These are phyloP conservation scores for Cornus kousa DNA, from an alignment of 148 eudicot genomes.

Conservation along the genomic window DNA sequence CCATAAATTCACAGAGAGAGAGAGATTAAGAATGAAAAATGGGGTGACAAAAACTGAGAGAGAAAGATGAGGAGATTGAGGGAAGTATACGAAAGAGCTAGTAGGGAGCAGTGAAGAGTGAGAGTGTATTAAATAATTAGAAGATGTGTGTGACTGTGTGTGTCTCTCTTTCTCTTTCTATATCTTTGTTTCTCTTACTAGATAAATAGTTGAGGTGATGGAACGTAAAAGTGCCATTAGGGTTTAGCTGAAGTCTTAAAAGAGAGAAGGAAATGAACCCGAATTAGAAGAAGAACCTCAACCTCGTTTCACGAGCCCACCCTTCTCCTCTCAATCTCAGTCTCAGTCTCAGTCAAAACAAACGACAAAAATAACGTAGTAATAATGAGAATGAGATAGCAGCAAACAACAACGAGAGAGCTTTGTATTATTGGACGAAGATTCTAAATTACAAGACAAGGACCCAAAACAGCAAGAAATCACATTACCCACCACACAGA, in stretches of 20 bases:
- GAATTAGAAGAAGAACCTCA: neutral
- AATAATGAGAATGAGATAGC: too few species aligned
- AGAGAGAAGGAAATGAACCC: neutral
- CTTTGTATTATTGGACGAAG: too few species aligned
- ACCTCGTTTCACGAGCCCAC: slow-evolving; percentile 26
- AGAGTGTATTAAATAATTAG: neutral
- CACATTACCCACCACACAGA: too few species aligned
- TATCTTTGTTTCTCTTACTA: neutral
- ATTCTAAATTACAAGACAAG: neutral
- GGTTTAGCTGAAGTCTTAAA: slow-evolving; percentile 4
- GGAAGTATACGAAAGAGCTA: neutral
- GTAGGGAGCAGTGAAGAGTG: neutral
- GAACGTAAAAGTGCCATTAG: slow-evolving; percentile 21
- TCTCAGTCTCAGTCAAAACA: neutral
- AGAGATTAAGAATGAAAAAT: neutral
- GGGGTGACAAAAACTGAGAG: neutral
- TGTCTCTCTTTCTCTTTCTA: neutral
- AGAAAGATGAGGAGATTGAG: slow-evolving; percentile 6
- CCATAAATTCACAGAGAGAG: slow-evolving; percentile 4
- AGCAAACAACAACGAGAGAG: too few species aligned
- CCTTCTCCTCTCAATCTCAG: too few species aligned
- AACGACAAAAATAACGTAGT: too few species aligned
- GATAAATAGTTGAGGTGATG: slow-evolving; percentile 13
- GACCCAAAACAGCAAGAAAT: neutral
- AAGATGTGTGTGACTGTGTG: neutral